Evolutionary conservation across 768 basidiomycete genomes (phyloP).

Genomic region (Leccinum rimulosum): DNA sequence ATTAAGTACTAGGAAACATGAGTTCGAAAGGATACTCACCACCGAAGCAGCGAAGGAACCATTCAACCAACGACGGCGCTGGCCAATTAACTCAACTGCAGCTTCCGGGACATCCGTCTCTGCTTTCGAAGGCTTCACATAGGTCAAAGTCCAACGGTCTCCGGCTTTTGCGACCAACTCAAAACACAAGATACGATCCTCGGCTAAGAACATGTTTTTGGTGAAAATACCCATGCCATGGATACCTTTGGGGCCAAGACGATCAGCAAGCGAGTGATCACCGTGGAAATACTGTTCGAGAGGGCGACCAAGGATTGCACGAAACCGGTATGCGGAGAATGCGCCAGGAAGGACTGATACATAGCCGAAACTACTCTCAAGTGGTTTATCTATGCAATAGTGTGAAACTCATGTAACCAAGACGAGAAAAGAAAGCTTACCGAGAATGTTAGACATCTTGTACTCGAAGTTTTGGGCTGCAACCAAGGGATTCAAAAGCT

Average conservation of each 20-base stretch:
- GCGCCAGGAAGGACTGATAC: conserved; percentile 95
- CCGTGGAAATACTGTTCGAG: conserved; percentile 85
- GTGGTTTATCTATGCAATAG: conserved; percentile 68
- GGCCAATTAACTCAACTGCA: conserved; percentile 91
- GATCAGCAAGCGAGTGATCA: conserved; percentile 86
- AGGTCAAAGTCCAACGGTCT: conserved; percentile 84
- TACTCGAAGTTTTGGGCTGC: conserved; percentile 98
- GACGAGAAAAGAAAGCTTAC: conserved; percentile 34
- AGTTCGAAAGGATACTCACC: conserved; percentile 42
- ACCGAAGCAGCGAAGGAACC: conserved; percentile 90
- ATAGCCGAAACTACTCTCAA: conserved; percentile 95
- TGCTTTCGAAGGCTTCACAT: conserved; percentile 94
- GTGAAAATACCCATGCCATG: conserved; percentile 96
- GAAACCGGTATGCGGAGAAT: conserved; percentile 90
- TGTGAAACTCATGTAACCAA: conserved; percentile 10
- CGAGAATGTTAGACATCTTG: conserved; percentile 97
- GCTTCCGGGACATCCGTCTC: conserved; percentile 95
- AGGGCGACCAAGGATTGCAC: conserved; percentile 86
- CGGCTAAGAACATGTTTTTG: conserved; percentile 89
- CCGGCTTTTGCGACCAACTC: conserved; percentile 90
- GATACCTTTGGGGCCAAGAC: conserved; percentile 90
- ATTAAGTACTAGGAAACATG: neutral
- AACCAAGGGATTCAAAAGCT: conserved; percentile 87
- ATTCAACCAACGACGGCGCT: conserved; percentile 95
- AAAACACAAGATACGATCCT: conserved; percentile 97